A percentile compares a stretch with the other conserved stretches of the same genome.
These are phyloP conservation scores for Cadophora malorum DNA, from an alignment of 2,329 filamentous ascomycete species.

Conservation along the genomic window DNA sequence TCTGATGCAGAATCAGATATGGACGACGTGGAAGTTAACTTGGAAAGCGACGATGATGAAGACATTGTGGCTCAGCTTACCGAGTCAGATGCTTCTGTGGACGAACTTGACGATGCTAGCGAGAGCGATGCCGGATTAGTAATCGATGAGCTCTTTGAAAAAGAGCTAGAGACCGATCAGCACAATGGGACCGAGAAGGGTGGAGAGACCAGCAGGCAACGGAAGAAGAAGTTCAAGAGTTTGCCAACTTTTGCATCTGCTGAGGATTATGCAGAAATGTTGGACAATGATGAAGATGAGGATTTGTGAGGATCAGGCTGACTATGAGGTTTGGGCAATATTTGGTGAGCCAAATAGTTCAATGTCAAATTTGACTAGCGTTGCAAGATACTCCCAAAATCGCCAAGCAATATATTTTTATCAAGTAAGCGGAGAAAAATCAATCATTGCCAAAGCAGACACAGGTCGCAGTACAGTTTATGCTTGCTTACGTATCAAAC, in stretches of 20 bases:
- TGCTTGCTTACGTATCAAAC: conserved; percentile 54
- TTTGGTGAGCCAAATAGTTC: background rate
- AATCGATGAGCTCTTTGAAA: conserved; percentile 50
- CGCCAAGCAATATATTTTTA: background rate
- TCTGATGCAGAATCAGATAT: conserved; percentile 54
- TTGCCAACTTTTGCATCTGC: conserved; percentile 91
- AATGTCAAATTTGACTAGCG: background rate
- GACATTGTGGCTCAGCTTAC: conserved; percentile 48
- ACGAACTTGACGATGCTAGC: conserved; percentile 20
- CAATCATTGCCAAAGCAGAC: background rate
- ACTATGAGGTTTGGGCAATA: background rate
- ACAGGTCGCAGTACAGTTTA: background rate
- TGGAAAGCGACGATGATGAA: conserved; percentile 51
- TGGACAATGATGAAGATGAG: conserved; percentile 72
- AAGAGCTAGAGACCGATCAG: conserved; percentile 43
- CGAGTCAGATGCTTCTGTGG: conserved; percentile 40
- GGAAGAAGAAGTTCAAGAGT: conserved; percentile 84
- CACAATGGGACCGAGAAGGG: conserved; percentile 46
- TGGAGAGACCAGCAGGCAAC: conserved; percentile 58
- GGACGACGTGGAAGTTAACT: conserved; percentile 53
- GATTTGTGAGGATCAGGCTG: conserved; percentile 31
- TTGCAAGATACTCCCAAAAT: background rate
- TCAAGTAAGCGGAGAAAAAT: background rate
- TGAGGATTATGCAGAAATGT: conserved; percentile 89
- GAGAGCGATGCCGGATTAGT: conserved; percentile 60